Base-by-base conservation (phyloP, 1,139 yeast species). In the Geotrichum cucujoidarum region DNA sequence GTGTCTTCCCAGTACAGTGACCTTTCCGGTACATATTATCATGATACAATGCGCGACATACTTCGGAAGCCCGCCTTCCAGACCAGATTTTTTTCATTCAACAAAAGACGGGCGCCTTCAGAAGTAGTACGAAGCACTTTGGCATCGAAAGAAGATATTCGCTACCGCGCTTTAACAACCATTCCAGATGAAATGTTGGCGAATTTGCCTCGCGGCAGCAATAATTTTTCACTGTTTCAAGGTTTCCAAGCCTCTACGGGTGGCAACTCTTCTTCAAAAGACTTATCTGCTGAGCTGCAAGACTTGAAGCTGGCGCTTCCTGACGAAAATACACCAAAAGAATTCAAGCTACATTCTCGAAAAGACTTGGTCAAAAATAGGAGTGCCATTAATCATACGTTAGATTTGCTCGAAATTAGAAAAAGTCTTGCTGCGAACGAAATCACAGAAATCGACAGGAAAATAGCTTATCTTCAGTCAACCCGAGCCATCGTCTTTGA, bases 401-500 rank as follows among this genome's bases (percentile, higher is more conserved):
- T 81, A 53, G 83, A 78, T 53, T 63, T 78, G 18, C 59, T 81
- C 43, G 83, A 79, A 53, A 72, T 83, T 27, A 74, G 83, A 47
- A 81, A 83, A 62, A 80, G 81, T 24, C 63, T 81, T 31, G 81
- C 85, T 0, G 73, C 83, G 1, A 72, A 72, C 54, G 89, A 83
- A 57, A 78, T 83, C 43, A 64, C 68, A 44, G 89, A 80, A 50
- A 70, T 83, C 37, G 89, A 83, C 59, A 61, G 62, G 39, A 74
- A 80, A 55, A 74, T 83, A 39, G 70, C 72, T 41, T 73, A 71
- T 55, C 60, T 83, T 41, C 74, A 76, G 49, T 57, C 66, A 14
- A 68, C 74, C 66, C 70, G 88, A 47, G 69, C 73, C 49, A 59
- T 72, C 20, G 76, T 80, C 24, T 76, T 81, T 55, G 78, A 79